A percentile compares a stretch with the other conserved stretches of the same genome.
phyloP scores from a whole-genome alignment of 352 stramenopile genomes.

The Thalassiosira livingstoniorum region DNA sequence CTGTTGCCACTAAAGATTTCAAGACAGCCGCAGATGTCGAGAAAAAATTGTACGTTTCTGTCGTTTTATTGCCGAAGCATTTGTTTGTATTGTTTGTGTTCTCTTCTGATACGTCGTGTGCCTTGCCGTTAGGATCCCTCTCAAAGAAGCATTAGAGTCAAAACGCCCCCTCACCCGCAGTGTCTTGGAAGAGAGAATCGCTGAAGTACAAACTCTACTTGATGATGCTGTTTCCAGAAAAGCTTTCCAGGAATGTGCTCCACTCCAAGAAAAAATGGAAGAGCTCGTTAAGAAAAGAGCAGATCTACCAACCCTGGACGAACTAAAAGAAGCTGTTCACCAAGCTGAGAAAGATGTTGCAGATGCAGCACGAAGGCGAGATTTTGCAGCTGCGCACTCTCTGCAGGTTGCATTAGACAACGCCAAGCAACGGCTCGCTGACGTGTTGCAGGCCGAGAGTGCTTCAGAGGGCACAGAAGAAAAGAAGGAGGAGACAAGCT shows the following conservation, averaged over 20 bases:
- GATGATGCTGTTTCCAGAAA: slow-evolving; percentile 78
- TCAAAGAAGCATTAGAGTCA: slow-evolving; percentile 73
- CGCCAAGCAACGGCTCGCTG: slow-evolving; percentile 65
- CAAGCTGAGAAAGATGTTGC: slow-evolving; percentile 69
- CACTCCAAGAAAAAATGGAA: slow-evolving; percentile 80
- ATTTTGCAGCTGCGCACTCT: slow-evolving; percentile 78
- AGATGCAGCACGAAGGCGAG: slow-evolving; percentile 64
- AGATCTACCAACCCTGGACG: slow-evolving; percentile 79
- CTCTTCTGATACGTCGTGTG: slow-evolving; percentile 12
- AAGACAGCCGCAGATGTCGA: slow-evolving; percentile 74
- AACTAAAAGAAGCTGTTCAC: slow-evolving; percentile 74
- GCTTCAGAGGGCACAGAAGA: slow-evolving; percentile 12
- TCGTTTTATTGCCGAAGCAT: slow-evolving; percentile 11
- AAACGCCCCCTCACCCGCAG: slow-evolving; percentile 75
- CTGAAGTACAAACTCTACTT: slow-evolving; percentile 66
- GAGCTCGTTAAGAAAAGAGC: slow-evolving; percentile 65
- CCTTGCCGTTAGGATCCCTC: slow-evolving; percentile 40
- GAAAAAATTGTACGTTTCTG: slow-evolving; percentile 70
- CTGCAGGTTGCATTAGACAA: slow-evolving; percentile 67
- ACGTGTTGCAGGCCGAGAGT: slow-evolving; percentile 58
- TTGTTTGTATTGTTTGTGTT: slow-evolving; percentile 19
- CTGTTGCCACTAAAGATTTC: slow-evolving; percentile 82
- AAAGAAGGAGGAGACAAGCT: slow-evolving; percentile 14
- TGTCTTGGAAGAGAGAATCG: slow-evolving; percentile 74
- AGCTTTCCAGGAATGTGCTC: slow-evolving; percentile 74